A percentile compares a stretch with the other conserved stretches of the same genome.
phyloP scores from a whole-genome alignment of 257 asterid species.

The Mitragyna speciosa region DNA sequence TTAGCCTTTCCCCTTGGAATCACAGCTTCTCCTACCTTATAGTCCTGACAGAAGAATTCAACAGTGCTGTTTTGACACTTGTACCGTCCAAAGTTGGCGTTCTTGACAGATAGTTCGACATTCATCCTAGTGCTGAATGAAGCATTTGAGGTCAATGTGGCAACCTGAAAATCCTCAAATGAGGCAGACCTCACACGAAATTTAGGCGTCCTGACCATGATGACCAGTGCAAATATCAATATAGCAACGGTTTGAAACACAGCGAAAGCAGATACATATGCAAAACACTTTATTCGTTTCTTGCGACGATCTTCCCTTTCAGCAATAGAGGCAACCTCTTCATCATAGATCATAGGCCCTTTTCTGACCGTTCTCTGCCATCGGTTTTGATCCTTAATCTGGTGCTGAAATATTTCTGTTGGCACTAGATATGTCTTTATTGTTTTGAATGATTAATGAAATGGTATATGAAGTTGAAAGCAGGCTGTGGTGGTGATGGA shows the following conservation, averaged over 20 bases:
- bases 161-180: slow-evolving; percentile 3
- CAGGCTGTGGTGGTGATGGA: neutral
- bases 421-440: neutral
- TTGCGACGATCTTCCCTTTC: slow-evolving; percentile 14
- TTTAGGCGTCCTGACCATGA: slow-evolving; percentile 33
- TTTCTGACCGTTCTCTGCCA: neutral
- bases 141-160: slow-evolving; percentile 11
- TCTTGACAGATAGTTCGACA: slow-evolving; percentile 32
- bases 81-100: slow-evolving; percentile 44
- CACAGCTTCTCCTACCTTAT: slow-evolving; percentile 25
- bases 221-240: slow-evolving; percentile 24
- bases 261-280: slow-evolving; percentile 23
- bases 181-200: slow-evolving; percentile 28
- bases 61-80: slow-evolving; percentile 29
- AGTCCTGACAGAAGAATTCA: slow-evolving; percentile 28
- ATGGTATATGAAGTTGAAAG: neutral
- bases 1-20: slow-evolving; percentile 22
- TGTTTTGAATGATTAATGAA: neutral
- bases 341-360: neutral
- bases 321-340: neutral
- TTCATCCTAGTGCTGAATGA: slow-evolving; percentile 27
- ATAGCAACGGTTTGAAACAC: slow-evolving; percentile 31
- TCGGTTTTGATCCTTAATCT: neutral
- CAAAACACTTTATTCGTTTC: slow-evolving; percentile 35
- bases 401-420: neutral